phyloP scores from a whole-genome alignment of 2,329 filamentous ascomycete genomes.

The Cordyceps cateniannulata region DNA sequence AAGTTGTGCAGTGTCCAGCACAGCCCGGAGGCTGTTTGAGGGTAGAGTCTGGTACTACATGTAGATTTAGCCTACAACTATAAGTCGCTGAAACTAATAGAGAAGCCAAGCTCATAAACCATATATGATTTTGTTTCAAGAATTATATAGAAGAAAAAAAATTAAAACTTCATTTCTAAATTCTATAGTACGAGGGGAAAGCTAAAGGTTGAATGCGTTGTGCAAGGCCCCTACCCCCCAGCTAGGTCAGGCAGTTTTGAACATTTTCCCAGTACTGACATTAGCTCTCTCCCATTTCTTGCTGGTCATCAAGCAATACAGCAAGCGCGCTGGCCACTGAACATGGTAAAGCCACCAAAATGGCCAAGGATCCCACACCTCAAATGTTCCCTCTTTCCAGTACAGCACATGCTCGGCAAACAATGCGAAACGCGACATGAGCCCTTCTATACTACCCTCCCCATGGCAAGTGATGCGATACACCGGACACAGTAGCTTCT shows the following conservation, averaged over 20 bases:
- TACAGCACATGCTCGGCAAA: slow-evolving; percentile 33
- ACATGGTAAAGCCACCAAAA: slow-evolving; percentile 51
- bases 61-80: too few species aligned
- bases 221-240: too few species aligned
- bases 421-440: slow-evolving; percentile 16
- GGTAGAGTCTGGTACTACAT: slow-evolving; percentile 24
- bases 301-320: slow-evolving; percentile 35
- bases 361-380: slow-evolving; percentile 48
- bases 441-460: slow-evolving; percentile 17
- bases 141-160: too few species aligned
- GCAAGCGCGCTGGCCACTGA: slow-evolving; percentile 49
- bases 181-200: too few species aligned
- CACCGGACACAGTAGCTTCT: slow-evolving; percentile 40
- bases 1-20: slow-evolving; percentile 25
- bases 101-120: too few species aligned
- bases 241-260: slow-evolving; percentile 16
- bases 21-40: slow-evolving; percentile 26
- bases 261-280: slow-evolving; percentile 50
- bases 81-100: too few species aligned
- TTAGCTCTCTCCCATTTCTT: slow-evolving; percentile 58
- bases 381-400: slow-evolving; percentile 52
- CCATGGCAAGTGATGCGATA: slow-evolving; percentile 23
- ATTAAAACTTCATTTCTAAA: too few species aligned
- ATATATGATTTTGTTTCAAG: too few species aligned
- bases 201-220: too few species aligned